Base-by-base conservation (phyloP, 345 rosid genomes). In the Erysimum cheiranthoides region DNA sequence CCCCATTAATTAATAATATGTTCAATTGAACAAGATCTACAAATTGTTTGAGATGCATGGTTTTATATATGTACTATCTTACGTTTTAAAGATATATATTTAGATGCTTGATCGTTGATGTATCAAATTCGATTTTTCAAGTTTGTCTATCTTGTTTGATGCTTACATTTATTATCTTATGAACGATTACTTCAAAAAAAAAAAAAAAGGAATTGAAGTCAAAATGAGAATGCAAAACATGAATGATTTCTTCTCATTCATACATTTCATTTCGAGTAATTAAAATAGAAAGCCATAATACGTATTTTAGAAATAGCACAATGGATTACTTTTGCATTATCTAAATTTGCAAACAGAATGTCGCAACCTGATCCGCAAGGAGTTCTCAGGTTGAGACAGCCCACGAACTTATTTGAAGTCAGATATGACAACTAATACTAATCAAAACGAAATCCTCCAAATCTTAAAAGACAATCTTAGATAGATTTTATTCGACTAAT, bases 401-500 rank as follows among this genome's bases (percentile, higher is more conserved):
- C 73, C 56, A 54, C 66, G 27, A 70, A 34, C 57, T 76, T 70
- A 35, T 16, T 51, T 25, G 79, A 75, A 69, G 69, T 51, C 58
- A 52, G 45, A 56, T 57, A 64, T 71, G 71, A 64, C 71, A 56
- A 65, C 67, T 71, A 57, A 64, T 46, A 54, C 12, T 57, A 56
- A 57, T 64, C 61, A 58, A 57, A 71, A 77, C 3, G 53, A 56
- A 35, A 71, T 71, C 72, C 45, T 54, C 66, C 30, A 63, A 45
- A 71, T 77, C 73, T 71, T 71, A 69, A 71, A 62, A 77, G 67
- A 38, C 50, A 71, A 77, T 77, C 80, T 77, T 64, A 56, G 38
- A 71, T 57, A 77, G 80, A 71, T 77, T 43, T 64, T 64, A 77
- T 71, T 57, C 76, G 62, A 65, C 67, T 66, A 50, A 52, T 46